Percentiles rank a stretch among this genome's conserved stretches.
These are phyloP conservation scores for Cercospora zeina DNA, from an alignment of 2,329 filamentous ascomycete species.

Conservation along the genomic window DNA sequence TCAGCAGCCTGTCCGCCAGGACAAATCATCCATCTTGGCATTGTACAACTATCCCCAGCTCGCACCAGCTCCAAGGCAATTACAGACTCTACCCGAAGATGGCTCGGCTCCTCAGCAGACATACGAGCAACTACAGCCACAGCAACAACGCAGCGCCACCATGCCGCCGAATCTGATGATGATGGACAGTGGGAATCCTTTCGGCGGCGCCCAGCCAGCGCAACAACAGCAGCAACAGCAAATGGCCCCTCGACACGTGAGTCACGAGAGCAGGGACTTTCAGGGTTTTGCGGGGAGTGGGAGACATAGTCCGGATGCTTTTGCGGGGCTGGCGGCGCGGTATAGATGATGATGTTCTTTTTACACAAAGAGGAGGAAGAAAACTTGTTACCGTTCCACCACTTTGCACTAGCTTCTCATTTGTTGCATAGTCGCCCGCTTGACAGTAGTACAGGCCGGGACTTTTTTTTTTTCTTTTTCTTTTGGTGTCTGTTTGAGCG, in stretches of 20 bases:
- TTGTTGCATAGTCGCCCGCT: not conserved
- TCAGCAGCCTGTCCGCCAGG: conserved; percentile 53
- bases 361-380: not conserved
- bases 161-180: conserved; percentile 39
- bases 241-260: conserved; percentile 51
- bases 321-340: conserved; percentile 69
- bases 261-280: conserved; percentile 68
- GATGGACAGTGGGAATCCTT: conserved; percentile 33
- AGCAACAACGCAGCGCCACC: conserved; percentile 41
- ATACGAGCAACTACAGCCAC: conserved; percentile 18
- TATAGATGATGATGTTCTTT: conserved; percentile 37
- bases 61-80: conserved; percentile 45
- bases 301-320: conserved; percentile 76
- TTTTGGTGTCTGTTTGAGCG: not conserved
- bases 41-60: conserved; percentile 66
- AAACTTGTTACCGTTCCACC: too few species aligned
- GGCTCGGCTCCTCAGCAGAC: conserved; percentile 25
- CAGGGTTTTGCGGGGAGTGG: conserved; percentile 64
- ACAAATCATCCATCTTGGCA: conserved; percentile 74
- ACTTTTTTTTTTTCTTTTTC: not conserved
- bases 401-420: not conserved
- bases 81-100: conserved; percentile 42
- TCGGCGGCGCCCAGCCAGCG: conserved; percentile 21
- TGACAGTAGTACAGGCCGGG: not conserved
- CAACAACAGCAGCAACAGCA: conserved; percentile 32